Conservation (phyloP, 495 filamentous ascomycete genomes). For the Aspergillus steynii region DNA sequence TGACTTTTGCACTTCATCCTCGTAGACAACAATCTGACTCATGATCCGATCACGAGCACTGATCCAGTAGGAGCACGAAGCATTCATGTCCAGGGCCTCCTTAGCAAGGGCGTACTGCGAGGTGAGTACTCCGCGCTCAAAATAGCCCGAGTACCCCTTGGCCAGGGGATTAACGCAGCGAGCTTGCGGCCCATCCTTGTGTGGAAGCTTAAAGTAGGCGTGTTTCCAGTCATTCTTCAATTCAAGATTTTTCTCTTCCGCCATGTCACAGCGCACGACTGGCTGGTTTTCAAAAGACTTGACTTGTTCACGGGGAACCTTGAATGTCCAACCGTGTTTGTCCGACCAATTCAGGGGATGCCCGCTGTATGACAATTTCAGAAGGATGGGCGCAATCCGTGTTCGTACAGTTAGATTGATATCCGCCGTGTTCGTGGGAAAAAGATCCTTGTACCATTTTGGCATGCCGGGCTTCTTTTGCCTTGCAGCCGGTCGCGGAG, state of each 20-base stretch:
- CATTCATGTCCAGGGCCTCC: constrained; percentile 96
- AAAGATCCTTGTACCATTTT: constrained; percentile 93
- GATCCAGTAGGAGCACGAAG: constrained; percentile 98
- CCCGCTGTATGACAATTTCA: constrained; percentile 86
- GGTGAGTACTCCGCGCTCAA: constrained; percentile 82
- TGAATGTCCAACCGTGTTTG: constrained; percentile 88
- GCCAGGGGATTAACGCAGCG: constrained; percentile 83
- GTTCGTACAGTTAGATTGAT: constrained; percentile 86
- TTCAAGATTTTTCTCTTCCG: constrained; percentile 63
- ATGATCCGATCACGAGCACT: constrained; percentile 88
- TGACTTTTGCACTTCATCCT: constrained; percentile 53
- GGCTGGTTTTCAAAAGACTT: constrained; percentile 67
- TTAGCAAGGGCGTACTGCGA: constrained; percentile 89
- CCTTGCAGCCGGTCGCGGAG: constrained; percentile 70
- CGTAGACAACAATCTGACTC: constrained; percentile 90
- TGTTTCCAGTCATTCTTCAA: constrained; percentile 66
- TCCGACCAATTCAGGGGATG: constrained; percentile 91
- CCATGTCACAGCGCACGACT: constrained; percentile 71
- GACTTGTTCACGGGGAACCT: constrained; percentile 64
- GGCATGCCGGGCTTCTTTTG: constrained; percentile 96
- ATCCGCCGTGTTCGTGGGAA: constrained; percentile 57
- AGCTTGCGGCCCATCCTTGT: constrained; percentile 88
- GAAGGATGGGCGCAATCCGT: constrained; percentile 80
- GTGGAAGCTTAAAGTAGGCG: constrained; percentile 89
- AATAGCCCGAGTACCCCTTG: constrained; percentile 86